Evolutionary conservation across 2,329 filamentous ascomycete species (phyloP).

Genomic region (Paramyrothecium roridum): DNA sequence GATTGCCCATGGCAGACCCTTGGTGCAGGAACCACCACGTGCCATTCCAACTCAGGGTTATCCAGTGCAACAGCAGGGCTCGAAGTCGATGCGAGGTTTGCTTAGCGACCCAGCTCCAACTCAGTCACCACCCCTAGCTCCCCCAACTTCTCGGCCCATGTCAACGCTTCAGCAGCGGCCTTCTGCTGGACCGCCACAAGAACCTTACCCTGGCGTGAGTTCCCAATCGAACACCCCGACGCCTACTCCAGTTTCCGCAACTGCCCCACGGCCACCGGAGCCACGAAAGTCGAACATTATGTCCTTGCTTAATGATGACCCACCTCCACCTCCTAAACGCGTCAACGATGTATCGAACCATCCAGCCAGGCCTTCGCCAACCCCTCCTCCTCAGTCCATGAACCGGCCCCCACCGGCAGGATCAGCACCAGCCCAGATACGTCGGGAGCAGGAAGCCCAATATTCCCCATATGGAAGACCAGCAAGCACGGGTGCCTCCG

Average conservation of each 20-base stretch:
- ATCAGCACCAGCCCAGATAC: slow-evolving; percentile 37
- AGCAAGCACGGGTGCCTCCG: slow-evolving; percentile 32
- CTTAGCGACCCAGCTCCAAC: slow-evolving; percentile 34
- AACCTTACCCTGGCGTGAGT: slow-evolving; percentile 23
- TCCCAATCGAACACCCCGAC: slow-evolving; percentile 25
- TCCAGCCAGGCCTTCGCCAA: slow-evolving; percentile 39
- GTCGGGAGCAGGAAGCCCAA: slow-evolving; percentile 46
- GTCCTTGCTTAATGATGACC: slow-evolving; percentile 61
- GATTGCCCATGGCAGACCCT: slow-evolving; percentile 31
- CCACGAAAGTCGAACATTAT: slow-evolving; percentile 61
- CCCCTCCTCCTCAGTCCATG: slow-evolving; percentile 47
- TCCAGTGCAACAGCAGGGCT: slow-evolving; percentile 30
- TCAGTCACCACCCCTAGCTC: slow-evolving; percentile 36
- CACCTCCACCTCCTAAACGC: slow-evolving; percentile 47
- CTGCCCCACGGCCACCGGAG: slow-evolving; percentile 40
- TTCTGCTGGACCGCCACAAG: slow-evolving; percentile 24
- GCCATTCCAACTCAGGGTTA: slow-evolving; percentile 29
- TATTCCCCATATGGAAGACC: slow-evolving; percentile 43
- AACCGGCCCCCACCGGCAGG: slow-evolving; percentile 35
- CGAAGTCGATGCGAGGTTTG: slow-evolving; percentile 36
- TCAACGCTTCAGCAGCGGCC: slow-evolving; percentile 33
- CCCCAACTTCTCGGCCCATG: slow-evolving; percentile 31
- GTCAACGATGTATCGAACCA: slow-evolving; percentile 42
- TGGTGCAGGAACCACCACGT: slow-evolving; percentile 41
- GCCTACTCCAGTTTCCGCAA: slow-evolving; percentile 26